Percentiles rank a stretch among this genome's conserved stretches.
These are phyloP conservation scores for Rhodofomes roseus DNA, from an alignment of 1,284 basidiomycete species.

Conservation along the genomic window DNA sequence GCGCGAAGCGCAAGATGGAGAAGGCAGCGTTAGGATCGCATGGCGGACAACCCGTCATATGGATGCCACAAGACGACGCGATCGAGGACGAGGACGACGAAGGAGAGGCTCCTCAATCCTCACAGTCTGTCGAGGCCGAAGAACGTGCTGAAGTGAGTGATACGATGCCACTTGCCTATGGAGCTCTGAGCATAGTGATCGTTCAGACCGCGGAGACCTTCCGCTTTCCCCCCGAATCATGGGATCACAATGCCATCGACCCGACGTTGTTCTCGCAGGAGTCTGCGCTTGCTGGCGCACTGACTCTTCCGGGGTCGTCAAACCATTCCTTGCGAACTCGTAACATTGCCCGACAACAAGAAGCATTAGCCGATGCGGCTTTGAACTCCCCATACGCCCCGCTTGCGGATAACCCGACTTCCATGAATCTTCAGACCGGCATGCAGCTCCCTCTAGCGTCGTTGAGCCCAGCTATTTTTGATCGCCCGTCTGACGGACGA, in stretches of 20 bases:
- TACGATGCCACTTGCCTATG: no score
- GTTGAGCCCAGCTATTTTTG: constrained; percentile 5
- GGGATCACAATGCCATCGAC: constrained; percentile 23
- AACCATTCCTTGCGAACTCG: not conserved
- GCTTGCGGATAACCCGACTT: not conserved
- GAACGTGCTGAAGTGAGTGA: not conserved
- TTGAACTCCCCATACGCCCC: not conserved
- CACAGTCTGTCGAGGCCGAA: constrained; percentile 5
- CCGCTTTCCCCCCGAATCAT: constrained; percentile 4
- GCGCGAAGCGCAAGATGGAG: constrained; percentile 48
- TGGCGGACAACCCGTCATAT: constrained; percentile 24
- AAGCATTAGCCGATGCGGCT: not conserved
- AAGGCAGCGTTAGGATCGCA: constrained; percentile 38
- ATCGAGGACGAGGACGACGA: constrained; percentile 7
- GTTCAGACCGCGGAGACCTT: not conserved
- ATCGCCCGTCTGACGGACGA: not conserved
- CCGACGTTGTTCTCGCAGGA: constrained; percentile 25
- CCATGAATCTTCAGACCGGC: constrained; percentile 9
- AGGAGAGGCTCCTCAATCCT: not conserved
- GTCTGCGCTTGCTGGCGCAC: constrained; percentile 25
- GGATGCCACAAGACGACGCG: constrained; percentile 26
- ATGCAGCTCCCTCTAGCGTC: constrained; percentile 13
- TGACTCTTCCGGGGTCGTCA: constrained; percentile 14
- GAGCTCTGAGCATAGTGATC: not conserved
- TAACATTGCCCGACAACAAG: not conserved